Base-by-base conservation (phyloP, 2,329 filamentous ascomycete genomes). In the Colletotrichum shisoi region DNA sequence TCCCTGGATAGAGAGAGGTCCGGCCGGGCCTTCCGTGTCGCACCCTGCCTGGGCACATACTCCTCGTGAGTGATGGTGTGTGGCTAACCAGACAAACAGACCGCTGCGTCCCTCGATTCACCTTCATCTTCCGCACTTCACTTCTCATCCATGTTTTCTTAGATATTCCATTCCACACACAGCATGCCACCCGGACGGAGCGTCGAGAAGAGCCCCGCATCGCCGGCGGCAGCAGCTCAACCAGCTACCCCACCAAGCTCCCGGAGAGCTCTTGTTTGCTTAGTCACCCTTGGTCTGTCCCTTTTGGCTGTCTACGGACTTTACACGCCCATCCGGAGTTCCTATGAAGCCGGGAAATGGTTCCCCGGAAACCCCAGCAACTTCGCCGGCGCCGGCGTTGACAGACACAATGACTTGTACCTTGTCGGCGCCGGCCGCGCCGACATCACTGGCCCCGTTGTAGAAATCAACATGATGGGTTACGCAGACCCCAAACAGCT, bases 391-490 rank as follows among this genome's bases (percentile, higher is more conserved):
- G 13, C 15, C 45, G 45, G 17, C 27, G 19, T 64, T 19, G 42
- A 67, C 37, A 49, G 54, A 24, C 42, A 63, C 34, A 58, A 67
- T 24, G 80, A 82, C 69, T 75, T 77, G 62, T 86, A 84, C 67
- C 76, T 86, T 3, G 69, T 86, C 19, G 84, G 84, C 3, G 82
- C 82, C 13, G 84, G 84, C 49, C 85, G 84, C 71, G 84, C 79
- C 17, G 84, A 86, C 71, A 84, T 86, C 70, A 86, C 84, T 1
- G 84, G 91, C 4, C 92, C 93, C 0, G 91, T 95, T 5, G 93
- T 94, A 34, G 93, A 97, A 78, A 88, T 97, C 78, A 93, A 92
- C 74, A 86, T 97, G 78, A 95, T 94, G 84, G 94, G 94, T 69
- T 96, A 96, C 79, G 93, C 93, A 34, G 88, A 92, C 75, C 82